Percentiles rank a stretch among this genome's conserved stretches.
These are phyloP conservation scores for Trypanosoma rangeli DNA, from an alignment of 208 protist species.

Conservation along the genomic window DNA sequence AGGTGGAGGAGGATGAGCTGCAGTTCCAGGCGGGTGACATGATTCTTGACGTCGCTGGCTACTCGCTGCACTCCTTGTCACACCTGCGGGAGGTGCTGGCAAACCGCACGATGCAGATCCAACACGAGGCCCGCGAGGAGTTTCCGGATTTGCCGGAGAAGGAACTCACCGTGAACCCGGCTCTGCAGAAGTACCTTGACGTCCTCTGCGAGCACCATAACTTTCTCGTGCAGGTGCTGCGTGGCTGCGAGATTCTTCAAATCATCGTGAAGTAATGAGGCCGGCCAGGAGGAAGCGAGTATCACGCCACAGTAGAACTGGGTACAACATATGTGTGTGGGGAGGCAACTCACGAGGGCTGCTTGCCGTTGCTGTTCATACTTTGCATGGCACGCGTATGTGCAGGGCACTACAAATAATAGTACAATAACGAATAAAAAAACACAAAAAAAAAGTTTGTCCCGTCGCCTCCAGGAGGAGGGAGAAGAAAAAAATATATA, in stretches of 20 bases:
- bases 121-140: constrained; percentile 73
- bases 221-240: constrained; percentile 85
- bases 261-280: constrained; percentile 78
- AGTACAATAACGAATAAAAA: constrained; percentile 9
- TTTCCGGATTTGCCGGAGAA: constrained; percentile 65
- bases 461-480: neutral
- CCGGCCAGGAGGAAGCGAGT: neutral
- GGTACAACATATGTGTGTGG: neutral
- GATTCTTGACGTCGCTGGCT: constrained; percentile 83
- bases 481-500: neutral
- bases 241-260: constrained; percentile 85
- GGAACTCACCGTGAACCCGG: constrained; percentile 63
- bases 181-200: constrained; percentile 85
- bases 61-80: constrained; percentile 82
- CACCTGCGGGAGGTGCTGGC: constrained; percentile 84
- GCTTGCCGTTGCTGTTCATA: neutral
- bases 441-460: constrained; percentile 7
- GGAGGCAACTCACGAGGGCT: neutral
- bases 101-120: constrained; percentile 78
- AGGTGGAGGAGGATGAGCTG: constrained; percentile 61
- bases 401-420: neutral
- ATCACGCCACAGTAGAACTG: neutral
- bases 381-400: constrained; percentile 3
- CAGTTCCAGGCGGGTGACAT: constrained; percentile 88
- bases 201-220: constrained; percentile 89